Evolutionary conservation across 768 basidiomycete genomes (phyloP), one percentile per base, ranked within the genome.

Genomic region (Termitomyces eurrhizus): DNA sequence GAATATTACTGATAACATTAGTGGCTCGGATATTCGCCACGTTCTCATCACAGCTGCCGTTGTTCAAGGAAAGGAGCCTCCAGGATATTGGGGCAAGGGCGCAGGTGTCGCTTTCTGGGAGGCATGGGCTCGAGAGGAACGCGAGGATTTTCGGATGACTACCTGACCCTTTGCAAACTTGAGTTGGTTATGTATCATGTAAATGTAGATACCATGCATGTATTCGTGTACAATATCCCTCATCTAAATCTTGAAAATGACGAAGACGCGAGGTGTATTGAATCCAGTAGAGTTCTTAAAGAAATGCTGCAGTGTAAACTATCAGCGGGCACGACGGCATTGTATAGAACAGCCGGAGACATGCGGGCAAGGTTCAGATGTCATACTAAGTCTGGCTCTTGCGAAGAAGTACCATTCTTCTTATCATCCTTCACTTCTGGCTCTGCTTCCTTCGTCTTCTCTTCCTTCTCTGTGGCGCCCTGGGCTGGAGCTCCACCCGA

Each of bases 21-120:
- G 68, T 33, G 64, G 67, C 32, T 68, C 66, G 89, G 82, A 87
- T 57, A 83, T 93, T 36, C 82, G 87, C 51, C 87, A 93, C 72
- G 89, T 94, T n/a, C 83, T 95, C 49, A 84, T 97, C 54, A 87
- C 86, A 24, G 85, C 84, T 57, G 82, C 80, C 13, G 87, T 88
- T 4, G 91, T 90, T 8, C 82, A 80, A 49, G 88, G 88, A 0
- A 77, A 83, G 56, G 76, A 77, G 16, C 74, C 82, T 7, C 85
- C 92, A 1, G 75, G 84, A 64, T 95, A 94, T 69, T 97, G 92
- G 88, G 78, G 80, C 42, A 82, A 83, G 63, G 84, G 84, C 2
- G 84, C 90, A 58, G 84, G 73, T 18, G 77, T 84, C 3, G 78
- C 79, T 29, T 93, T 92, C 68, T 92, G 89, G 85, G 82, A 86